phyloP scores from a whole-genome alignment of 2,329 filamentous ascomycete genomes.

The Coniosporium tulheliwenetii region DNA sequence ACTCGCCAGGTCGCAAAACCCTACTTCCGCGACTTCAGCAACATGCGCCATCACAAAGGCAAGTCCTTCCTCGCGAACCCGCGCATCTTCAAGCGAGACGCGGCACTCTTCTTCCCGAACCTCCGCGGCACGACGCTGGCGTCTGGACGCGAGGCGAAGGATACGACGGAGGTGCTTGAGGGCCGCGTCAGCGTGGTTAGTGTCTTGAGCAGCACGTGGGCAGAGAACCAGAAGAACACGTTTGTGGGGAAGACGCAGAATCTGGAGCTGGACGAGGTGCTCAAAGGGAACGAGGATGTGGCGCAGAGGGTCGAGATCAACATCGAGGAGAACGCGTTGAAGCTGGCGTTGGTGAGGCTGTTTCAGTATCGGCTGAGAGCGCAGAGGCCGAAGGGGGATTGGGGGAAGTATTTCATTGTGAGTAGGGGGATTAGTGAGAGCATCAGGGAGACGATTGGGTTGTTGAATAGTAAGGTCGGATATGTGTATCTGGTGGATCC shows the following conservation, averaged over 20 bases:
- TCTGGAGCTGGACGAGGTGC: constrained; percentile 47
- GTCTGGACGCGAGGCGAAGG: constrained; percentile 23
- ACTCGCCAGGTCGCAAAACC: constrained; percentile 62
- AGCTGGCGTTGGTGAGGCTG: constrained; percentile 34
- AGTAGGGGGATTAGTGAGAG: constrained; percentile 38
- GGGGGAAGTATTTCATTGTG: constrained; percentile 44
- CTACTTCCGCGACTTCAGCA: constrained; percentile 92
- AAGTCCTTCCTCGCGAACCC: constrained; percentile 84
- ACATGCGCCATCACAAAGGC: constrained; percentile 65
- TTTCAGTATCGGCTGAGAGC: constrained; percentile 36
- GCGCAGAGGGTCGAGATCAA: constrained; percentile 80
- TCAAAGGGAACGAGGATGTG: constrained; percentile 36
- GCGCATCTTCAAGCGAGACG: constrained; percentile 66
- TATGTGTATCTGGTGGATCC: constrained; percentile 86
- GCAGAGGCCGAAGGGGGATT: constrained; percentile 32
- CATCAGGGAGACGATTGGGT: constrained; percentile 42
- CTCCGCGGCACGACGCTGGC: constrained; percentile 64
- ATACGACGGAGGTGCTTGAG: constrained; percentile 62
- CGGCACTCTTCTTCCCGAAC: constrained; percentile 88
- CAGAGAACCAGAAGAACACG: constrained; percentile 58
- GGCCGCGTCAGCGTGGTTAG: constrained; percentile 66
- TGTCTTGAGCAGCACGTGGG: constrained; percentile 75
- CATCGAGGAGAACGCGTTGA: constrained; percentile 63
- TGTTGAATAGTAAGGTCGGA: constrained; percentile 82
- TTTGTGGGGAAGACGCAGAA: constrained; percentile 56